phyloP scores from a whole-genome alignment of 345 rosid species.

The Erucastrum elatum region DNA sequence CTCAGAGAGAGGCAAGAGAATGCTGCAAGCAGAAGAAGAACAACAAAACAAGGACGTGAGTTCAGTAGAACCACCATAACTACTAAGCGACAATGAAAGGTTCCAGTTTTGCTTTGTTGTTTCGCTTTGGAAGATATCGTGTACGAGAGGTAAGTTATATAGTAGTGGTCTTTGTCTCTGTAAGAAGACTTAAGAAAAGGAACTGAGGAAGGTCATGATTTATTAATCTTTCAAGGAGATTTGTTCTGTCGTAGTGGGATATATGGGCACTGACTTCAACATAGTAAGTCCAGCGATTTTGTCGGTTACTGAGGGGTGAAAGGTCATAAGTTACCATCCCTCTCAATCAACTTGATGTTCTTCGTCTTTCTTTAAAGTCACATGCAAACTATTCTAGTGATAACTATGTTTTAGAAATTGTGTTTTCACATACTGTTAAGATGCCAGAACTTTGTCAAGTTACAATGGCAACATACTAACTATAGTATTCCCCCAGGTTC shows the following conservation, averaged over 20 bases:
- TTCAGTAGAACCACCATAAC: conserved; percentile 4
- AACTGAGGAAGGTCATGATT: neutral
- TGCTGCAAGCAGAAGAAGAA: conserved; percentile 25
- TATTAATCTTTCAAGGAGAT: neutral
- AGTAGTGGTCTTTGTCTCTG: conserved; percentile 16
- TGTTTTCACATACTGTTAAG: neutral
- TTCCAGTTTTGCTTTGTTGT: neutral
- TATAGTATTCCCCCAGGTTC: neutral
- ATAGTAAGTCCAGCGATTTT: neutral
- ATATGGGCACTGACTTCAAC: neutral
- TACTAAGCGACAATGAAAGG: neutral
- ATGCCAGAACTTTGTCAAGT: neutral
- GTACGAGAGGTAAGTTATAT: neutral
- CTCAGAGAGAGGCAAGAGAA: conserved; percentile 7
- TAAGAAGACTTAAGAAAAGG: conserved; percentile 3
- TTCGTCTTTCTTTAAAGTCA: neutral
- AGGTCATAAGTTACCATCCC: neutral
- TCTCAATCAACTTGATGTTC: neutral
- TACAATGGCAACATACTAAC: neutral
- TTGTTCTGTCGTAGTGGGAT: neutral
- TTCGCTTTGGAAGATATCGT: neutral
- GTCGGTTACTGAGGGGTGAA: neutral
- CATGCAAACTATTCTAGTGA: neutral
- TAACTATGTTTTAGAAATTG: neutral
- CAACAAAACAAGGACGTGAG: conserved; percentile 12